A percentile compares a stretch with the other conserved stretches of the same genome.
Evolutionary conservation across 176 grass and related monocot genomes (phyloP).

Genomic region (Panicum miliaceum): DNA sequence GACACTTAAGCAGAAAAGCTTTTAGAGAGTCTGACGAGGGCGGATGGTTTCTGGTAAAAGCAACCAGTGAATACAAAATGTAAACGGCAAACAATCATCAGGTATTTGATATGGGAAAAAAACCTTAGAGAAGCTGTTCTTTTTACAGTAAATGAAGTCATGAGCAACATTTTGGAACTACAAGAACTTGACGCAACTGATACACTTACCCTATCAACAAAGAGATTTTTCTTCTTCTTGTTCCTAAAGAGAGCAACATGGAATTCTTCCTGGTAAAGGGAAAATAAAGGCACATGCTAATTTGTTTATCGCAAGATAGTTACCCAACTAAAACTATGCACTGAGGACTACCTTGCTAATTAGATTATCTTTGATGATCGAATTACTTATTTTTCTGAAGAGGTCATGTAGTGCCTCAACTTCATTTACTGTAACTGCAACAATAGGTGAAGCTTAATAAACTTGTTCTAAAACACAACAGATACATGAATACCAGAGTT

Average conservation of each 20-base stretch:
- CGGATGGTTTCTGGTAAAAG: background rate
- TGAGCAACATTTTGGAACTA: constrained; percentile 1
- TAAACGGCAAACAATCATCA: background rate
- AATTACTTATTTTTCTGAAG: constrained; percentile 66
- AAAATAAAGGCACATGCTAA: background rate
- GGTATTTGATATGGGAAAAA: background rate
- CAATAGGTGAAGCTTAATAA: constrained; percentile 2
- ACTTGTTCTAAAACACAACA: background rate
- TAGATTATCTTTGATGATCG: constrained; percentile 47
- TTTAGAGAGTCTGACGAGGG: background rate
- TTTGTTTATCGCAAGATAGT: background rate
- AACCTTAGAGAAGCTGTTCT: background rate
- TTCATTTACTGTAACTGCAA: constrained; percentile 73
- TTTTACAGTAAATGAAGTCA: background rate
- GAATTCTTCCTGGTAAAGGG: constrained; percentile 61
- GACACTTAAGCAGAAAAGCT: background rate
- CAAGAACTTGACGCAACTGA: background rate
- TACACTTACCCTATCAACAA: constrained; percentile 67
- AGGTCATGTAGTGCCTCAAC: constrained; percentile 64
- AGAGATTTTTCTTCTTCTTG: constrained; percentile 65
- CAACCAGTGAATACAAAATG: background rate
- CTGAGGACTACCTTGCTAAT: constrained; percentile 42
- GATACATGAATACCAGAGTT: background rate
- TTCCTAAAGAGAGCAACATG: constrained; percentile 63
- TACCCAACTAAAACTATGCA: constrained; percentile 3